phyloP scores from a whole-genome alignment of 2,329 filamentous ascomycete genomes.

The Aureobasidium vineae region DNA sequence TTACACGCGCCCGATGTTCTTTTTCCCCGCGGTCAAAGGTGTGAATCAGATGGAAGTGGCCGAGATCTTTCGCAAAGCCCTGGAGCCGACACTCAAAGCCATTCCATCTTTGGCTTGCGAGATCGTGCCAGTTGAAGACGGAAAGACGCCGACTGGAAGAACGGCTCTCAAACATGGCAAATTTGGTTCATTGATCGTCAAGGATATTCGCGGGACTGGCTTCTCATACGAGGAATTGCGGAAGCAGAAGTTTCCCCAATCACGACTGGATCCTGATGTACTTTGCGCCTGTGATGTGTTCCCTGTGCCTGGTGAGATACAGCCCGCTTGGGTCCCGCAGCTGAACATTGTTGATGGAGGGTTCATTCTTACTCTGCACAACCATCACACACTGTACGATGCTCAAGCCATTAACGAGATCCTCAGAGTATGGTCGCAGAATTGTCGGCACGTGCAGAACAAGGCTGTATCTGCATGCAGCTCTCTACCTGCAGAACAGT shows the following conservation, averaged over 20 bases:
- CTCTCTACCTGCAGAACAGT: background rate
- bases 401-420: slow-evolving; percentile 16
- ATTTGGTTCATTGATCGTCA: background rate
- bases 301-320: background rate
- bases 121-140: slow-evolving; percentile 6
- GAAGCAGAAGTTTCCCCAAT: slow-evolving; percentile 13
- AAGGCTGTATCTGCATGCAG: background rate
- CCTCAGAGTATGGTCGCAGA: slow-evolving; percentile 7
- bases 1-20: background rate
- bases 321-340: background rate
- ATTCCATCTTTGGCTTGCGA: slow-evolving; percentile 5
- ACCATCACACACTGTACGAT: slow-evolving; percentile 1
- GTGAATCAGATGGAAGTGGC: background rate
- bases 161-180: slow-evolving; percentile 2
- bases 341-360: slow-evolving; percentile 5
- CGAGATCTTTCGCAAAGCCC: background rate
- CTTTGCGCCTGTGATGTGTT: slow-evolving; percentile 1
- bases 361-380: background rate
- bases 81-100: slow-evolving; percentile 2
- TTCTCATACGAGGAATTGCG: background rate
- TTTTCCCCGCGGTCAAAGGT: background rate
- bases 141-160: background rate
- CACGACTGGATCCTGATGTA: background rate
- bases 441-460: slow-evolving; percentile 3
- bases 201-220: background rate